Conservation (phyloP, 257 asterid genomes). For the Nicotiana otophora region DNA sequence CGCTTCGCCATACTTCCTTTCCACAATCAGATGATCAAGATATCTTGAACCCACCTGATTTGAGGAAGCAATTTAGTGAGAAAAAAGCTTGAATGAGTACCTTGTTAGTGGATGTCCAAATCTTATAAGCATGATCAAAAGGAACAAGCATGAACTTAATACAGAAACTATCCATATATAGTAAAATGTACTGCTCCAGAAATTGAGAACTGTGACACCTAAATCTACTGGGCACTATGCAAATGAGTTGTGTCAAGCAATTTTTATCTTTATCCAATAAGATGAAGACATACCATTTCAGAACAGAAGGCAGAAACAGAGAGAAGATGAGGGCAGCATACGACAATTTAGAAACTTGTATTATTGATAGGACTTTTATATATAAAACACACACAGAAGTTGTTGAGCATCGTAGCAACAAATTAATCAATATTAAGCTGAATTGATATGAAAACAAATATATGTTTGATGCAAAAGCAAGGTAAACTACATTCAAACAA, state of each 20-base stretch:
- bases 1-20: constrained; percentile 93
- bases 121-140: not conserved
- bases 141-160: not conserved
- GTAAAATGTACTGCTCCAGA: not conserved
- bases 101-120: not conserved
- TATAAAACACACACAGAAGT: not conserved
- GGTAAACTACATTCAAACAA: not conserved
- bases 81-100: not conserved
- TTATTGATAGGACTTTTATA: not conserved
- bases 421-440: not conserved
- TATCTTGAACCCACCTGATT: constrained; percentile 84
- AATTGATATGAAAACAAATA: not conserved
- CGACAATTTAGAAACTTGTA: not conserved
- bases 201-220: not conserved
- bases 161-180: not conserved
- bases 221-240: not conserved
- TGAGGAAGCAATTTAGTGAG: constrained; percentile 8
- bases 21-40: constrained; percentile 94
- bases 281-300: not conserved
- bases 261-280: not conserved
- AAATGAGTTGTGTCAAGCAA: not conserved
- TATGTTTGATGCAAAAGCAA: not conserved
- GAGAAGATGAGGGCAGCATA: not conserved
- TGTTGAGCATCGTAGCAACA: not conserved
- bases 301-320: not conserved